Evolutionary conservation across 176 grass and related monocot species (phyloP).

Genomic region (Echinochloa phyllopogon): DNA sequence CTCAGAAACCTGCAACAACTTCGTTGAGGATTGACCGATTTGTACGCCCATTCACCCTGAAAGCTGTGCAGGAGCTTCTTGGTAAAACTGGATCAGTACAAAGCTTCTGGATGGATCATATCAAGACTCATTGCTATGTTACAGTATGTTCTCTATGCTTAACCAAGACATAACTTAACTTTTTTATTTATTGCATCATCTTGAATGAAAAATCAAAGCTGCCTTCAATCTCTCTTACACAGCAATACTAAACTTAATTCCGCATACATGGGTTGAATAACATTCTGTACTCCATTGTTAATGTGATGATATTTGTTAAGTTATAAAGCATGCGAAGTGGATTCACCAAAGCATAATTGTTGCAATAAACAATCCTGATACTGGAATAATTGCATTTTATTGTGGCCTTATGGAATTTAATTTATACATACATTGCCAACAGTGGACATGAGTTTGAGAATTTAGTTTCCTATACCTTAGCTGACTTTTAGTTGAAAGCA

Average conservation of each 20-base stretch:
- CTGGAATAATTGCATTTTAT: not conserved
- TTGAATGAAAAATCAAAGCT: not conserved
- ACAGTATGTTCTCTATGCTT: constrained; percentile 66
- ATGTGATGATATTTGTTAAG: not conserved
- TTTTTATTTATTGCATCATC: constrained; percentile 15
- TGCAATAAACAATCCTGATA: not conserved
- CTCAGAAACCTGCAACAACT: constrained; percentile 78
- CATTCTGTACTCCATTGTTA: not conserved
- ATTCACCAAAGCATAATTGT: not conserved
- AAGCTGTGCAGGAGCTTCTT: constrained; percentile 96
- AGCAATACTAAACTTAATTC: constrained; percentile 13
- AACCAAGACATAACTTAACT: constrained; percentile 18
- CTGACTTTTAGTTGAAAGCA: constrained; percentile 1
- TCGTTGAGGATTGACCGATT: constrained; percentile 93
- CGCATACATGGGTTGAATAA: not conserved
- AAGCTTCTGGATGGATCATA: constrained; percentile 99
- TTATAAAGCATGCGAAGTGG: constrained; percentile 12
- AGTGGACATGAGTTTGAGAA: not conserved
- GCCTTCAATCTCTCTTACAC: not conserved
- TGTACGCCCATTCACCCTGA: constrained; percentile 94
- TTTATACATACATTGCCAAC: not conserved
- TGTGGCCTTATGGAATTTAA: constrained; percentile 9
- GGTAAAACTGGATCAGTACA: constrained; percentile 88
- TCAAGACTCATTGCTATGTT: constrained; percentile 99
- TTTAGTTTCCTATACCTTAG: not conserved